Base-by-base conservation (phyloP, 1,139 yeast species). In the Geotrichum carabidarum region DNA sequence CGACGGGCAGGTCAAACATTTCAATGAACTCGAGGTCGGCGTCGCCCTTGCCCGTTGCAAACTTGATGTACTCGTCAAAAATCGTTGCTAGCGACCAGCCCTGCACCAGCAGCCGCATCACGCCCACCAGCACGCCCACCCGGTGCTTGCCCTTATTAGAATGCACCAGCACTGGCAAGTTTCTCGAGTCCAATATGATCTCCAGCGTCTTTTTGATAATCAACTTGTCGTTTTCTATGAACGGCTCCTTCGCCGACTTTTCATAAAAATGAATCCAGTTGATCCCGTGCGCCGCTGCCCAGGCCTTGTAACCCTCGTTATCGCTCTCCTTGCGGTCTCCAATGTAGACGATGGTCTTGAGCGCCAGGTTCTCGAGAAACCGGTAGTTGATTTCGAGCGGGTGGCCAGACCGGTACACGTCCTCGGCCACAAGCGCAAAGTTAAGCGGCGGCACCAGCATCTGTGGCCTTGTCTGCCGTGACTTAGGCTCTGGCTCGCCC, bases 61-160 rank as follows among this genome's bases (percentile, higher is more conserved):
- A 93, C 68, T 87, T 83, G 58, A 86, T 90, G 69, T 93, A 93
- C 68, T 93, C 99, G 67, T 90, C 96, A 69, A 89, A 93, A 4
- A 89, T 86, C 1, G 96, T 95, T 53, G 96, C 85, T 65, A 88
- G 76, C 58, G 94, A 82, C 99, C 99, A 91, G 1, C 95, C 95
- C 69, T 90, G 96, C 44, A 90, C 74, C 57, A 86, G 69, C 66
- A 87, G 88, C 50, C 99, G 74, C 80, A 91, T 83, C 30, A 88
- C 77, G 0, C 97, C 99, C 15, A 90, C 94, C 46, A 90, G 75
- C 1, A 93, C 90, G 0, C 98, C 98, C 1, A 89, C 91, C 49
- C 99, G 73, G 67, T 93, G 99, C 68, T 93, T 91, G 8, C 99
- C 98, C 71, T 93, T 93, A 68, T 91, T 89, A 3, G 96, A 88